phyloP scores from a whole-genome alignment of 768 basidiomycete species.

The Hemileccinum rubropunctum region DNA sequence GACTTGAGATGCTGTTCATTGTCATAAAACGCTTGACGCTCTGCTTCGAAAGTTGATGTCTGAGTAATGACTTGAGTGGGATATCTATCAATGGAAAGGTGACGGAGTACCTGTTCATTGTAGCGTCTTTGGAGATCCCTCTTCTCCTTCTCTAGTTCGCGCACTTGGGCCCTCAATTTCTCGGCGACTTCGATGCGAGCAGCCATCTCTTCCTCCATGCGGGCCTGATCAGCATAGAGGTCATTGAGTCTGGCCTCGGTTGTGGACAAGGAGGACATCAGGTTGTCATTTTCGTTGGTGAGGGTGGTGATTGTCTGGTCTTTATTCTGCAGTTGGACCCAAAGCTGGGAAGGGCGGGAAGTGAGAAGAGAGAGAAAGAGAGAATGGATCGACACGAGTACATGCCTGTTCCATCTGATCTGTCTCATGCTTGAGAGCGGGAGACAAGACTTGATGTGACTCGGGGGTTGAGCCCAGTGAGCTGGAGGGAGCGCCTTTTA shows the following conservation, averaged over 20 bases:
- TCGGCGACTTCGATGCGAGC: constrained; percentile 81
- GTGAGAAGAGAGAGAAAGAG: constrained; percentile 10
- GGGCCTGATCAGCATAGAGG: constrained; percentile 75
- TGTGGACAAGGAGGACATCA: constrained; percentile 60
- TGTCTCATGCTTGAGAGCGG: constrained; percentile 70
- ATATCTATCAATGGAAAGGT: constrained; percentile 14
- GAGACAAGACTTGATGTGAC: constrained; percentile 33
- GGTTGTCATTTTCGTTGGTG: constrained; percentile 59
- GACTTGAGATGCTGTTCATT: constrained; percentile 93
- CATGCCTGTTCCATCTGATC: constrained; percentile 79
- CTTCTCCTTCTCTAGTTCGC: constrained; percentile 88
- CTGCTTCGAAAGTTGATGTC: constrained; percentile 88
- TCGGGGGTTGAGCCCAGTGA: constrained; percentile 30
- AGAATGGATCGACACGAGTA: constrained; percentile 3
- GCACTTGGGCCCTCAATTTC: constrained; percentile 75
- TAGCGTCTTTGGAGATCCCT: constrained; percentile 79
- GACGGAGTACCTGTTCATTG: constrained; percentile 70
- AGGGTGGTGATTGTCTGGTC: constrained; percentile 65
- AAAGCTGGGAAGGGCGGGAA: constrained; percentile 49
- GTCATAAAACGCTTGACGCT: constrained; percentile 89
- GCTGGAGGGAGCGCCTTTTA: constrained; percentile 42
- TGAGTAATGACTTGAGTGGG: constrained; percentile 31
- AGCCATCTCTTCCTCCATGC: constrained; percentile 79
- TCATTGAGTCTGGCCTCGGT: constrained; percentile 76
- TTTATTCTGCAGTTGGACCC: constrained; percentile 75